These are phyloP conservation scores for Sideroxylon spinosum DNA, from an alignment of 179 eudicot genomes.

Conservation along the genomic window DNA sequence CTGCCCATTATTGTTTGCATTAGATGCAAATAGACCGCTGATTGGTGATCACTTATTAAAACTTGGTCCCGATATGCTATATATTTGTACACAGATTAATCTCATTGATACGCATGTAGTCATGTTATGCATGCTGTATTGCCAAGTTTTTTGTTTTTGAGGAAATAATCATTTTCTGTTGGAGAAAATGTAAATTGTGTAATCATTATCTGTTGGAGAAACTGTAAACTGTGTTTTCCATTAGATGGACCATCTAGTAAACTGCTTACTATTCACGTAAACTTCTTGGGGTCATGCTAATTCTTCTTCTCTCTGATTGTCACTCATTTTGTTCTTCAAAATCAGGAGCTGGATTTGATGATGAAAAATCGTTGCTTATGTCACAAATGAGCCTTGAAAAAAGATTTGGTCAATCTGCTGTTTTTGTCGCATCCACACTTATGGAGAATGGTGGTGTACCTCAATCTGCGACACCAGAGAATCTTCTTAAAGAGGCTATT, in stretches of 20 bases:
- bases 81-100: not conserved
- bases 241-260: not conserved
- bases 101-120: not conserved
- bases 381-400: slow-evolving; percentile 66
- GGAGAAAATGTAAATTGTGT: not conserved
- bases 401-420: slow-evolving; percentile 69
- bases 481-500: slow-evolving; percentile 76
- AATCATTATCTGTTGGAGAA: not conserved
- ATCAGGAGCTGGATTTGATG: slow-evolving; percentile 77
- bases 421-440: slow-evolving; percentile 69
- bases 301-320: not conserved
- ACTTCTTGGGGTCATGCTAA: not conserved
- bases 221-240: not conserved
- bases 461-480: slow-evolving; percentile 58
- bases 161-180: not conserved
- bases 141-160: not conserved
- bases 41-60: not conserved
- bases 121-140: not conserved
- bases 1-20: not conserved
- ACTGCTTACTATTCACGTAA: not conserved
- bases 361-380: slow-evolving; percentile 73
- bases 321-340: slow-evolving; percentile 5
- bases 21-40: not conserved
- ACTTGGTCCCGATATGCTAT: slow-evolving; percentile 1
- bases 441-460: slow-evolving; percentile 89